Percentiles rank a stretch among this genome's conserved stretches.
These are phyloP conservation scores for Miscanthus lutarioriparius DNA, from an alignment of 176 grass and related monocot genomes.

Conservation along the genomic window DNA sequence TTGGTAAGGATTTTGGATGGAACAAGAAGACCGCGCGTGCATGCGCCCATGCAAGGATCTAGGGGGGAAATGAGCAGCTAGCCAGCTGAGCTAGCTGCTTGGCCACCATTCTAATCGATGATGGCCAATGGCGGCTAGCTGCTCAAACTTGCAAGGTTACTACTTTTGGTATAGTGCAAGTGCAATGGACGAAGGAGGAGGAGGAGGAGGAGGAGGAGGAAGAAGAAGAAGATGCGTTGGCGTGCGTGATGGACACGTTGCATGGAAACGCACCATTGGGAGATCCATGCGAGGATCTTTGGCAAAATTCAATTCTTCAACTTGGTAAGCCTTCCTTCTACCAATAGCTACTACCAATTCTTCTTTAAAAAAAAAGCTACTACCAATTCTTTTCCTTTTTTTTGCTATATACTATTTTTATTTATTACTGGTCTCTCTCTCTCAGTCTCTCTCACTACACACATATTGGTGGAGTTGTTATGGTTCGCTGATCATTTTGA, in stretches of 20 bases:
- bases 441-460: slow-evolving; percentile 5
- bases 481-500: slow-evolving; percentile 21
- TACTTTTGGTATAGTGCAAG: not conserved
- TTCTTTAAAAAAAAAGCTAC: too few relatives aligned
- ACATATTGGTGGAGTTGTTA: slow-evolving; percentile 40
- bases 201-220: too few relatives aligned
- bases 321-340: slow-evolving; percentile 40
- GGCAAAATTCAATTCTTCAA: slow-evolving; percentile 30
- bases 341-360: slow-evolving; percentile 19
- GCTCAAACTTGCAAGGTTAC: not conserved
- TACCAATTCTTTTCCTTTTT: slow-evolving; percentile 7
- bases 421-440: slow-evolving; percentile 19
- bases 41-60: slow-evolving; percentile 16
- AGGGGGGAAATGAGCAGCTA: not conserved
- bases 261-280: slow-evolving; percentile 40
- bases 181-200: not conserved
- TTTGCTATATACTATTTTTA: not conserved
- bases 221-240: slow-evolving; percentile 16
- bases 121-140: not conserved
- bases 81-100: not conserved
- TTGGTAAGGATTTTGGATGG: not conserved
- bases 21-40: not conserved
- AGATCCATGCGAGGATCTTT: slow-evolving; percentile 40
- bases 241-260: slow-evolving; percentile 32
- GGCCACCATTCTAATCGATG: not conserved